phyloP scores from a whole-genome alignment of 768 basidiomycete species.

The Termitomyces sp. region DNA sequence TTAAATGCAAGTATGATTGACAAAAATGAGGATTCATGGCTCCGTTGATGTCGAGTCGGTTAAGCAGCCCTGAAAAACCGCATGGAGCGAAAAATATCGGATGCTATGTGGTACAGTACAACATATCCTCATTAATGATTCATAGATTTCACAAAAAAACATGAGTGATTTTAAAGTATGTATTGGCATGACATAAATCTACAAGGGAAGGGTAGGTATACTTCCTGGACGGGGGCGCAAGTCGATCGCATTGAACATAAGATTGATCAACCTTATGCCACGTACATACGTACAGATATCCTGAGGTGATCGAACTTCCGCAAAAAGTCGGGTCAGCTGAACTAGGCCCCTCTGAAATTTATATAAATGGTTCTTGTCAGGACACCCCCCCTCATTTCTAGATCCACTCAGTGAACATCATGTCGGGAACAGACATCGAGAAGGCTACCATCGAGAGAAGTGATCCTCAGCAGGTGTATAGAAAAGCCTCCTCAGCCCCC shows the following conservation, averaged over 20 bases:
- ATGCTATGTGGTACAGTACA: too few relatives aligned
- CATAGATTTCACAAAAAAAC: too few relatives aligned
- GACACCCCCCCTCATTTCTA: neutral
- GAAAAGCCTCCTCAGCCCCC: constrained; percentile 15
- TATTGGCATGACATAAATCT: too few relatives aligned
- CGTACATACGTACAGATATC: neutral
- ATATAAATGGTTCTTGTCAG: neutral
- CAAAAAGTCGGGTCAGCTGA: neutral
- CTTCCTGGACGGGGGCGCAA: too few relatives aligned
- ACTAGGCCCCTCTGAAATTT: neutral
- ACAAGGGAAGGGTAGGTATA: too few relatives aligned
- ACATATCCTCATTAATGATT: too few relatives aligned
- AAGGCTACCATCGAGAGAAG: constrained; percentile 27
- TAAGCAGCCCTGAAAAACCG: neutral
- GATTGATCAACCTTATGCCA: neutral
- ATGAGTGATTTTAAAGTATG: too few relatives aligned
- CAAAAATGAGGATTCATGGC: too few relatives aligned
- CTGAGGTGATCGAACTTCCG: neutral
- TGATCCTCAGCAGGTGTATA: constrained; percentile 19
- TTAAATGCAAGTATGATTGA: too few relatives aligned
- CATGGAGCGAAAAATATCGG: too few relatives aligned
- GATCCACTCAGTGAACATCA: neutral
- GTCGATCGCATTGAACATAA: neutral
- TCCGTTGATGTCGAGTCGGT: neutral
- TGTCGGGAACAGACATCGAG: constrained; percentile 25